Conservation (phyloP, 768 basidiomycete genomes). For the Leucogyrophana mollusca region DNA sequence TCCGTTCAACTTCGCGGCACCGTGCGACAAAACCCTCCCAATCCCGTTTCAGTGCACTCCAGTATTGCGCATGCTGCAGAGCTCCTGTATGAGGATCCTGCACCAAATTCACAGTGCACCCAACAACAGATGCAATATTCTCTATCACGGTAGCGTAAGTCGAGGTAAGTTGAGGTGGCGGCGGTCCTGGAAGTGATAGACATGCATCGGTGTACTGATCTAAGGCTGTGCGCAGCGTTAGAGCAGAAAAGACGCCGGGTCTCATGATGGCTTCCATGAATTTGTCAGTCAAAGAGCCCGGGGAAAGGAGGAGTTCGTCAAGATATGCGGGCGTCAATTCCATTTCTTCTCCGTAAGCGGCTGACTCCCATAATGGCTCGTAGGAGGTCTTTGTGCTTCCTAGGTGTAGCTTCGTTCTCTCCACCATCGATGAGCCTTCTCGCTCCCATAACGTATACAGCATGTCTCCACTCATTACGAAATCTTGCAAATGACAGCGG, state of each 20-base stretch:
- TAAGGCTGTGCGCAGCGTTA: constrained; percentile 80
- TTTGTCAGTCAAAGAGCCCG: constrained; percentile 71
- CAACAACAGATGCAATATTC: constrained; percentile 82
- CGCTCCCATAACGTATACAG: constrained; percentile 80
- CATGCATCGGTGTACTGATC: constrained; percentile 78
- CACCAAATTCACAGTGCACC: constrained; percentile 75
- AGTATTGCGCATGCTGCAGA: constrained; percentile 73
- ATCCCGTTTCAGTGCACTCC: constrained; percentile 83
- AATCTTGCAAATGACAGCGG: constrained; percentile 78
- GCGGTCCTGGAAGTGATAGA: constrained; percentile 59
- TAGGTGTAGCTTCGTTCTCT: constrained; percentile 49
- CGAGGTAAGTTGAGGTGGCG: constrained; percentile 50
- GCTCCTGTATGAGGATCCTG: constrained; percentile 79
- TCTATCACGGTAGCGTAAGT: constrained; percentile 68
- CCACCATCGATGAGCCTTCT: constrained; percentile 72
- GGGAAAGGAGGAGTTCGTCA: constrained; percentile 73
- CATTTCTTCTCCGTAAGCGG: constrained; percentile 64
- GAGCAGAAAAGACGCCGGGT: constrained; percentile 83
- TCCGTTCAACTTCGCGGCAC: constrained; percentile 87
- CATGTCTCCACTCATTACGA: constrained; percentile 50
- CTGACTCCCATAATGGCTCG: constrained; percentile 49
- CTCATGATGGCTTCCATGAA: constrained; percentile 83
- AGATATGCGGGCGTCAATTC: constrained; percentile 85
- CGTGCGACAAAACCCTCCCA: constrained; percentile 96
- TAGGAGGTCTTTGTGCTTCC: constrained; percentile 28